Base-by-base conservation (phyloP, 179 eudicot species). In the Beta lomatogona region DNA sequence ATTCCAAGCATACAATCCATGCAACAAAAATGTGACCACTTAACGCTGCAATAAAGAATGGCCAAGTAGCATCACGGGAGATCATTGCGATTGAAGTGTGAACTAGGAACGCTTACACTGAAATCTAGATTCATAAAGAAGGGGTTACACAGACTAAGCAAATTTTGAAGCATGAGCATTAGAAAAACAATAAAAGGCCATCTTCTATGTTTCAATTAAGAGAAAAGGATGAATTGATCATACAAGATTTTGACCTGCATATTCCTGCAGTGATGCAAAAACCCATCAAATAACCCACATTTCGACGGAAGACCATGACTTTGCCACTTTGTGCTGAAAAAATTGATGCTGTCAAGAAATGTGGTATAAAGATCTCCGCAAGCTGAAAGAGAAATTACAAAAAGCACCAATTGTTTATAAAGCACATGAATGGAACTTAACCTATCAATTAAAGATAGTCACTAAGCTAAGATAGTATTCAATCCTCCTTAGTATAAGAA, bases 181-280 rank as follows among this genome's bases (percentile, higher is more conserved):
- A 71, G 18, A 81, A 73, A 50, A 66, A 58, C 67, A 81, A 75
- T 18, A 59, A 61, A 79, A 21, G 9, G 19, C 28, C 48, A 68
- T 73, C 50, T 83, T 60, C 79, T 67, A 76, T 14, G 72, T 63
- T 76, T 77, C 77, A 77, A 54, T 79, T 64, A 71, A 77, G 86
- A 90, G 88, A 50, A 80, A 79, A 86, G 88, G 91, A 88, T 83
- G 88, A 63, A 81, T 85, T 86, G 91, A 88, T 86, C 97, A 89
- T 91, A 94, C 93, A 91, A 91, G 92, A 91, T 91, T 82, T 88
- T 89, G 84, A 97, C 99, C 99, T 97, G 99, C 97, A 94, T 80
- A 97, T 94, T 89, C 93, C 99, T 3, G 99, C 91, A 79, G 87
- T 88, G 81, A 91, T 77, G 82, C 97, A 93, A 79, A 94, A 85